Evolutionary conservation across 2,329 filamentous ascomycete species (phyloP).

Genomic region (Diaporthe caulivora): DNA sequence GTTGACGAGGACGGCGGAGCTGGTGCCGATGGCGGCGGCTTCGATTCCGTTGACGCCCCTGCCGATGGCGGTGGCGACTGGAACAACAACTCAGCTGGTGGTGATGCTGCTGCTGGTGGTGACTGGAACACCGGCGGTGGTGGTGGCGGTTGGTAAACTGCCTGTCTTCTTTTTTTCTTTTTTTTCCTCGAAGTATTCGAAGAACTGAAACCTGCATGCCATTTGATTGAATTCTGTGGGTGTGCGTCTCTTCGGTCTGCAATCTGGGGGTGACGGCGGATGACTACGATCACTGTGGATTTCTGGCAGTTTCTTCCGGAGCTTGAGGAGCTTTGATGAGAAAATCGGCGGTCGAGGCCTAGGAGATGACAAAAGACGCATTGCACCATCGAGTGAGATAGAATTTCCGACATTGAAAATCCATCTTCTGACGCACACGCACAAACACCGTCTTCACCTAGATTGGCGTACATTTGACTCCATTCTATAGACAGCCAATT

Average conservation of each 20-base stretch:
- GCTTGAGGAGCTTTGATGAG: slow-evolving; percentile 3
- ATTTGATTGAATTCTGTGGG: not conserved
- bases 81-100: slow-evolving; percentile 33
- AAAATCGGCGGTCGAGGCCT: not conserved
- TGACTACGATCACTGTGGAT: slow-evolving; percentile 1
- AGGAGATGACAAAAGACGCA: slow-evolving; percentile 14
- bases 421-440: not conserved
- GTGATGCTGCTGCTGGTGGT: slow-evolving; percentile 33
- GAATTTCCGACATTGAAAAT: not conserved
- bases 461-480: too few relatives aligned
- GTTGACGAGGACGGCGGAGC: slow-evolving; percentile 44
- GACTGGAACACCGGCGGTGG: slow-evolving; percentile 22
- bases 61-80: slow-evolving; percentile 37
- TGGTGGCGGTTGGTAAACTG: slow-evolving; percentile 28
- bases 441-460: too few relatives aligned
- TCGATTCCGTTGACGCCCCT: slow-evolving; percentile 14
- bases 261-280: not conserved
- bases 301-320: slow-evolving; percentile 19
- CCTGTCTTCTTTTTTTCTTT: not conserved
- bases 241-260: not conserved
- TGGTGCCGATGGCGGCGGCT: slow-evolving; percentile 32
- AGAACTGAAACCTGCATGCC: not conserved
- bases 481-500: too few relatives aligned
- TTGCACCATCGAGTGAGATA: not conserved
- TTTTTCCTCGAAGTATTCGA: not conserved